Evolutionary conservation across 805 yeast genomes (phyloP), one percentile per base, ranked within the genome.

Genomic region (Candida verbasci): DNA sequence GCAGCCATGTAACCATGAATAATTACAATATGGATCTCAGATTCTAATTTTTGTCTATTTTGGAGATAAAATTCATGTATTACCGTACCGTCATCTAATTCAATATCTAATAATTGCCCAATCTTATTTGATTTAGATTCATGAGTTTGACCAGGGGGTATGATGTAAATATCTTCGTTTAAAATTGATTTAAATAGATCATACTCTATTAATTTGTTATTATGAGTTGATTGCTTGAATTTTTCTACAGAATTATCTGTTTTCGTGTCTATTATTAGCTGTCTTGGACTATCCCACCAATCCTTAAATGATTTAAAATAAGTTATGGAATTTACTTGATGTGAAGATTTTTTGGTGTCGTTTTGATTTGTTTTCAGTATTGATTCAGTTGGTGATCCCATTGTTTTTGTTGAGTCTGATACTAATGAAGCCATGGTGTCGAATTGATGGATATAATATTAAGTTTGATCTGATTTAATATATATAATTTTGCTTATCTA

Each of bases 1-100:
- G 72, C 70, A 2, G 72, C 72, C 72, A 66, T 65, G 44, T 65
- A 66, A 5, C 72, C 72, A 40, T 66, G 72, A 12, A 65, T 55
- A 0, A 66, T 44, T 7, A 66, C 70, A 4, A 63, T 34, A 30
- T 60, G 57, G 6, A 35, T 39, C 25, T 33, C 44, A 8, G 41
- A 48, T 6, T 27, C 22, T 12, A 29, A 24, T 9, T 21, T 12
- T 10, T 43, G 44, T 9, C 17, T 10, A 40, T 60, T 60, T 30
- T 46, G 52, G 12, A 66, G 39, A 37, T 52, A 60, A 21, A 65
- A 51, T 38, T 66, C 72, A 40, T 66, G 72, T 29, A 66, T 59
- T 21, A 48, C 50, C 16, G 55, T 43, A 0, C 50, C 50, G 12
- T 55, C 55, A 9, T 50, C 57, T 8, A 66, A 43, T 15, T 47